phyloP scores from a whole-genome alignment of 208 protist species.

The Leishmania arabica region DNA sequence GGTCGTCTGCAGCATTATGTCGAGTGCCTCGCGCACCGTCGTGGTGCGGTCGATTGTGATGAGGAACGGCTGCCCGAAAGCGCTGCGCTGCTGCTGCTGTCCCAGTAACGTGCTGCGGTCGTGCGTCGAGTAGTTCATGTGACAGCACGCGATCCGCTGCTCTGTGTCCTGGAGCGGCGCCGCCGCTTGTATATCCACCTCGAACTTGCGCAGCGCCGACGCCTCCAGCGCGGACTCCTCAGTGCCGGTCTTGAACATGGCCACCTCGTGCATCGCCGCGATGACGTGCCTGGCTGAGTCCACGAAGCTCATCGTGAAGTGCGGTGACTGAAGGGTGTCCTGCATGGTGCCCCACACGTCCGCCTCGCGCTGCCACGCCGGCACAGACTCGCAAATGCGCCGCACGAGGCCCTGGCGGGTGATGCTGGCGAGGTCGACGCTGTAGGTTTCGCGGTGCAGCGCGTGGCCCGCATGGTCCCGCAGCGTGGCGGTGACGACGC shows the following conservation, averaged over 20 bases:
- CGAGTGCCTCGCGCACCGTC: slow-evolving; percentile 49
- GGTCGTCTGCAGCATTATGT: slow-evolving; percentile 39
- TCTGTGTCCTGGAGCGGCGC: slow-evolving; percentile 41
- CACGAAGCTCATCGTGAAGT: slow-evolving; percentile 49
- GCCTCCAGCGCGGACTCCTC: slow-evolving; percentile 29
- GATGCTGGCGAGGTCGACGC: slow-evolving; percentile 13
- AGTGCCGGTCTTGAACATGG: slow-evolving; percentile 21
- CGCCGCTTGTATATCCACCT: slow-evolving; percentile 52
- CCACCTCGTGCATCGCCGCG: slow-evolving; percentile 48
- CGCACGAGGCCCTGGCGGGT: slow-evolving; percentile 37
- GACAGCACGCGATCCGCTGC: slow-evolving; percentile 69
- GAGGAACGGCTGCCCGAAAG: slow-evolving; percentile 70
- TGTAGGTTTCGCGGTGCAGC: slow-evolving; percentile 49
- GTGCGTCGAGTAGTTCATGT: slow-evolving; percentile 40
- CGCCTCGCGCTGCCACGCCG: slow-evolving; percentile 33
- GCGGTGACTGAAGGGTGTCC: slow-evolving; percentile 29
- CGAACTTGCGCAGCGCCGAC: slow-evolving; percentile 28
- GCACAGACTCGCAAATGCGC: slow-evolving; percentile 33
- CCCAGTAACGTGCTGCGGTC: slow-evolving; percentile 9
- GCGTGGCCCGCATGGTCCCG: slow-evolving; percentile 52
- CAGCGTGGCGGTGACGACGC: slow-evolving; percentile 38
- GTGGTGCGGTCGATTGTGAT: slow-evolving; percentile 50
- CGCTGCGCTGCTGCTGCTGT: slow-evolving; percentile 15
- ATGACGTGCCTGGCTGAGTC: slow-evolving; percentile 37
- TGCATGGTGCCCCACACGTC: slow-evolving; percentile 45